Conservation (phyloP, 306 rosid species). For the Astragalus glycyphyllos region DNA sequence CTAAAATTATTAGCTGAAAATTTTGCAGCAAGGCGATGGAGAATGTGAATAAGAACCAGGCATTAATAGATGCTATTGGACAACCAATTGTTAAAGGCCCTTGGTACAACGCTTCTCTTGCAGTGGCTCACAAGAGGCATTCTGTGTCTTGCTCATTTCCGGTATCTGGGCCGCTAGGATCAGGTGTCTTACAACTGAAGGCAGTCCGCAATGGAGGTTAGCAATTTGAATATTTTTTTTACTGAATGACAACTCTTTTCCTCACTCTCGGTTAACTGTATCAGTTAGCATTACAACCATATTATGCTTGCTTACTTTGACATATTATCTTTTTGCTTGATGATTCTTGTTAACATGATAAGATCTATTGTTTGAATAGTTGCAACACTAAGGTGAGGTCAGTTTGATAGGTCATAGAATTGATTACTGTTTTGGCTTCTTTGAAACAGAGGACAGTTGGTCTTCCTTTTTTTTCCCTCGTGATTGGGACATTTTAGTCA, state of each 20-base stretch:
- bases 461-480: slow-evolving; percentile 67
- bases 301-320: slow-evolving; percentile 13
- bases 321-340: slow-evolving; percentile 13
- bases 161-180: slow-evolving; percentile 81
- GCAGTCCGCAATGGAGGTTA: slow-evolving; percentile 89
- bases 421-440: slow-evolving; percentile 36
- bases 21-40: slow-evolving; percentile 91
- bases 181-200: slow-evolving; percentile 80
- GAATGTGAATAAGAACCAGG: slow-evolving; percentile 64
- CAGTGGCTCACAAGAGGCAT: slow-evolving; percentile 86
- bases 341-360: slow-evolving; percentile 13
- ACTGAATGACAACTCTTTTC: neutral
- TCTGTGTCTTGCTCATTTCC: slow-evolving; percentile 95
- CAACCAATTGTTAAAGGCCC: slow-evolving; percentile 89
- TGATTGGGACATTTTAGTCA: slow-evolving; percentile 88
- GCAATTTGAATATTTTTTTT: slow-evolving; percentile 33
- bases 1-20: slow-evolving; percentile 38
- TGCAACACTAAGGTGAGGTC: neutral
- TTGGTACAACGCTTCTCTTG: slow-evolving; percentile 97
- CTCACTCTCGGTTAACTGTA: neutral
- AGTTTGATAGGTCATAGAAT: slow-evolving; percentile 24
- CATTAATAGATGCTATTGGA: slow-evolving; percentile 79
- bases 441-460: slow-evolving; percentile 74
- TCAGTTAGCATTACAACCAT: slow-evolving; percentile 17
- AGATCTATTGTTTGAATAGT: slow-evolving; percentile 14